Base-by-base conservation (phyloP, 441 rosid genomes). In the Adansonia grandidieri region DNA sequence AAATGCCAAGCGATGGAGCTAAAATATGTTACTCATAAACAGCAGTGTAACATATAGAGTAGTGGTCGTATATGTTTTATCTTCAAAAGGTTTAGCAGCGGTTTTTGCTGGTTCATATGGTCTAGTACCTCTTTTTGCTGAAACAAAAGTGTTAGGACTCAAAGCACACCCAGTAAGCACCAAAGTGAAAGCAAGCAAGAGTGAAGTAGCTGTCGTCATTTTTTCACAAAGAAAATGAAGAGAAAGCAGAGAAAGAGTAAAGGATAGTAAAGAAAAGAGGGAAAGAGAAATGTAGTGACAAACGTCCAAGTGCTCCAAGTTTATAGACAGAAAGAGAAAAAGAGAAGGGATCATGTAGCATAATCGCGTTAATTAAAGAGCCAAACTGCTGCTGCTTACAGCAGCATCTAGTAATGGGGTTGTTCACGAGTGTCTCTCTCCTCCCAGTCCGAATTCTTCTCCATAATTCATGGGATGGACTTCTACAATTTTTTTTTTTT, bases 391-490 rank as follows among this genome's bases (percentile, higher is more conserved):
- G 79, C 9, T 58, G 79, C 14, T 47, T 60, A 14, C 69, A 37
- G 54, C 20, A 17, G 32, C 76, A 58, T 40, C 50, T 9, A 17
- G 40, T 20, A 8, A 2, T n/a, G 63, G 57, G 7, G 24, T 68
- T 81, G 80, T 81, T 78, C 75, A 14, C 45, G 53, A 77, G 80
- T 73, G 20, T 54, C 60, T 54, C 80, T 56, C 20, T n/a, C 6
- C n/a, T 0, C 42, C 37, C 47, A 47, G 76, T 65, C 77, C 88
- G 66, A 32, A 37, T 53, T 85, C 80, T 82, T 58, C 88, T 85
- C 91, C 95, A 75, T 74, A 69, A 84, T 84, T 83, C 80, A 85
- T 78, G 91, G 87, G 75, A 57, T 28, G 32, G 32, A 28, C 32
- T 28, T 28, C 32, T 28, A 28, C 32, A 28, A 28, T 1, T 1